Evolutionary conservation across 805 yeast species (phyloP), one percentile per base, ranked within the genome.

Genomic region (Barnettozyma botsteinii): DNA sequence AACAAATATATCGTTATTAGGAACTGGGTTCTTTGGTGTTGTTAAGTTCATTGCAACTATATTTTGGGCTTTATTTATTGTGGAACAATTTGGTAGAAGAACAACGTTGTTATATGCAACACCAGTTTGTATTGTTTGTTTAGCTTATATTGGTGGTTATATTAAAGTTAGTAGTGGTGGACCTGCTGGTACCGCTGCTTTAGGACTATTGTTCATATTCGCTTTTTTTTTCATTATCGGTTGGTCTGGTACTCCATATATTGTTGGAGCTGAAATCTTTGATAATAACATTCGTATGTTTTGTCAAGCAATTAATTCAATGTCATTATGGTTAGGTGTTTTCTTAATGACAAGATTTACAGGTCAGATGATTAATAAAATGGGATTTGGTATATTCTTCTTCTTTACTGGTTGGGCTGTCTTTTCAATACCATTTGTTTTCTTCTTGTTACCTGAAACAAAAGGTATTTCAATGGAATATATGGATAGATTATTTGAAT

Each of bases 1-100:
- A 2, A 50, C 68, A 5, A 60, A 64, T 38, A 65, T 76, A 0
- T 65, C 66, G 5, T 59, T 73, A 24, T 64, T 70, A 25, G 70
- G 79, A 1, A 72, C 77, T 8, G 79, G 78, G 38, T 56, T 73
- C 34, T 72, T 72, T 50, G 79, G 79, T 23, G 61, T 72, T 21
- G 59, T 72, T 35, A 73, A 74, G 73, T 6, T 70, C 64, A 60
- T 67, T 15, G 45, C 45, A 13, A 17, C 41, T 1, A n/a, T 45
- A 2, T 18, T 46, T 30, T 48, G 52, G 50, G 32, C 45, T n/a
- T 14, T 35, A 3, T 27, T 28, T 12, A 46, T 48, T 23, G 50
- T 48, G 19, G 52, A 48, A 18, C 14, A 23, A 2, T 46, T 42
- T 38, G 52, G 52, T 17, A 42, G 52, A 35, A 39, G 50, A 35